These are phyloP conservation scores for Mycena vulgaris DNA, from an alignment of 768 basidiomycete genomes.

Conservation along the genomic window DNA sequence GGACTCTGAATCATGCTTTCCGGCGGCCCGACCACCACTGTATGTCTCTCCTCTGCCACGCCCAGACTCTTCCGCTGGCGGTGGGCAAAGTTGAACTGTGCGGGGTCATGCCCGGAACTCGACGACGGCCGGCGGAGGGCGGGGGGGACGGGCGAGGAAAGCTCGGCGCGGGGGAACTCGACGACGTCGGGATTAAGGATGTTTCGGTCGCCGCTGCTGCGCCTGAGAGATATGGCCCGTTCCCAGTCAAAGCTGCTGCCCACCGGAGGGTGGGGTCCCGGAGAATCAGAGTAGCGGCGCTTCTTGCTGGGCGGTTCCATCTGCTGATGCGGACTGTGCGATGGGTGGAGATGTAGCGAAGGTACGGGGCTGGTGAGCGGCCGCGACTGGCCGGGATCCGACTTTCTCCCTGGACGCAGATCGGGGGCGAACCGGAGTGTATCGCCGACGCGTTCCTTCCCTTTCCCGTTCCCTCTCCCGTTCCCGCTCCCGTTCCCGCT, in stretches of 20 bases:
- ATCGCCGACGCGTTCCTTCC: constrained; percentile 20
- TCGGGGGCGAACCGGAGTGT: constrained; percentile 11
- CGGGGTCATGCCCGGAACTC: constrained; percentile 14
- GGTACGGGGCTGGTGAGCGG: constrained; percentile 34
- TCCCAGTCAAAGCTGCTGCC: constrained; percentile 25
- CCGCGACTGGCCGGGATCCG: constrained; percentile 38
- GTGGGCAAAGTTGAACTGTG: constrained; percentile 29
- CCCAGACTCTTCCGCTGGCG: constrained; percentile 13
- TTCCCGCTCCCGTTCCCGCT: neutral
- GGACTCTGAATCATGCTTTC: constrained; percentile 28
- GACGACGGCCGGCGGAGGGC: constrained; percentile 16
- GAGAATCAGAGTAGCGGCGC: constrained; percentile 60
- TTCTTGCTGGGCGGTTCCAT: constrained; percentile 55
- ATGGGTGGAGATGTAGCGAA: constrained; percentile 18
- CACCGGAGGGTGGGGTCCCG: constrained; percentile 12
- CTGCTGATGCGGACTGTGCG: constrained; percentile 23
- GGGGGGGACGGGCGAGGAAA: constrained; percentile 3
- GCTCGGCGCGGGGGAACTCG: neutral
- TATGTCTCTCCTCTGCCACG: constrained; percentile 26
- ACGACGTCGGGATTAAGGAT: constrained; percentile 36
- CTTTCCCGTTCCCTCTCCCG: neutral
- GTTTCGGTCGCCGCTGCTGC: constrained; percentile 31
- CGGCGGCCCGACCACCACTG: constrained; percentile 7
- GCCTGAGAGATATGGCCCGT: constrained; percentile 40
- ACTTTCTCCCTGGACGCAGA: constrained; percentile 39